Evolutionary conservation across 2,329 filamentous ascomycete species (phyloP).

Genomic region (Podosphaera aphanis): DNA sequence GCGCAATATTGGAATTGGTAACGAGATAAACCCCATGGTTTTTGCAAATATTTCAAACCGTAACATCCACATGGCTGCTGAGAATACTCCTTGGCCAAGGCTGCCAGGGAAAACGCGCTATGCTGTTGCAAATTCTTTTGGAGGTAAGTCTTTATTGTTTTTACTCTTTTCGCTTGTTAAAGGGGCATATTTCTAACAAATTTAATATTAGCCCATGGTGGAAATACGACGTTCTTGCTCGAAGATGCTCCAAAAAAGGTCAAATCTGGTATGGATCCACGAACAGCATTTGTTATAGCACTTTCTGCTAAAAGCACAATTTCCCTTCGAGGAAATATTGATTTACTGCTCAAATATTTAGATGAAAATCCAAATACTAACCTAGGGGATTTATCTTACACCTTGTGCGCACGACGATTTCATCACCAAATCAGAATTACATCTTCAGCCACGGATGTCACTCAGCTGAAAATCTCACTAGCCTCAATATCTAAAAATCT

Average conservation of each 20-base stretch:
- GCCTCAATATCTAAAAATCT: conserved; percentile 8
- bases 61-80: conserved; percentile 13
- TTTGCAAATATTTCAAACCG: conserved; percentile 18
- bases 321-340: conserved; percentile 11
- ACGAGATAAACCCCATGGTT: conserved; percentile 16
- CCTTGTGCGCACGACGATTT: conserved; percentile 23
- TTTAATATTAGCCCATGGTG: conserved; percentile 21
- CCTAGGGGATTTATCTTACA: conserved; percentile 14
- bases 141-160: conserved; percentile 15
- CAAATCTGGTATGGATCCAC: conserved; percentile 18
- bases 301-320: conserved; percentile 23
- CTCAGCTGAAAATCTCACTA: conserved; percentile 25
- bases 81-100: conserved; percentile 9
- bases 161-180: background rate
- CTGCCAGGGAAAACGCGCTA: background rate
- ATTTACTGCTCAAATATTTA: conserved; percentile 9
- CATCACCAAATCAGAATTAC: conserved; percentile 35
- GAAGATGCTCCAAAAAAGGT: conserved; percentile 17
- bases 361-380: conserved; percentile 8
- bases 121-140: conserved; percentile 22
- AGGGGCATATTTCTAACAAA: conserved; percentile 15
- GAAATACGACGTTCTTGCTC: conserved; percentile 14
- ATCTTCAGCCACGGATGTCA: conserved; percentile 20
- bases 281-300: conserved; percentile 21
- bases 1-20: conserved; percentile 14